Conservation (phyloP, 441 rosid species). For the Cnidoscolus chayamansa region DNA sequence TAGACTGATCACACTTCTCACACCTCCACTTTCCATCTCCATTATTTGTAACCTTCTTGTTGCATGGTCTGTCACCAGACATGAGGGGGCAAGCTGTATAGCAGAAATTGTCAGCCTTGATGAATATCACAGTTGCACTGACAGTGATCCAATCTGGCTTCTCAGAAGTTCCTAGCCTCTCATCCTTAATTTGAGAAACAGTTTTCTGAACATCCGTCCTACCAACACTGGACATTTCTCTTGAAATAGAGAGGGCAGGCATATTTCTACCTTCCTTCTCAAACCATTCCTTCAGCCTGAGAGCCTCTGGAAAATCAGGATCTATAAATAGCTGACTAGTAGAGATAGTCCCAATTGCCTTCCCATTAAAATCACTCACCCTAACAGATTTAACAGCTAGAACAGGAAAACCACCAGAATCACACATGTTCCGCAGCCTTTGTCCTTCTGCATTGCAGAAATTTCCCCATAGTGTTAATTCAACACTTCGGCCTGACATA, state of each 20-base stretch:
- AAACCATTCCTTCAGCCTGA: conserved; percentile 65
- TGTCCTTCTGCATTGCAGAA: conserved; percentile 73
- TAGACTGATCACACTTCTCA: conserved; percentile 64
- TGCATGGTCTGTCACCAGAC: conserved; percentile 75
- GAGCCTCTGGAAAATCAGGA: conserved; percentile 73
- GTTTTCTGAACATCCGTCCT: conserved; percentile 59
- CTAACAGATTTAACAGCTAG: conserved; percentile 75
- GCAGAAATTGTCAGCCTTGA: conserved; percentile 79
- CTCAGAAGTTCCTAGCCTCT: conserved; percentile 83
- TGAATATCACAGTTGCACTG: conserved; percentile 53
- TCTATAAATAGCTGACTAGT: conserved; percentile 67
- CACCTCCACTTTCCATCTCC: conserved; percentile 94
- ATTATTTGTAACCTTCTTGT: conserved; percentile 79
- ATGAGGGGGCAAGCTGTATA: conserved; percentile 86
- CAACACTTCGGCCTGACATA: conserved; percentile 77
- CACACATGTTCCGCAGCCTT: conserved; percentile 60
- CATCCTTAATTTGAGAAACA: conserved; percentile 80
- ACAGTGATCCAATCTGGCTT: conserved; percentile 91
- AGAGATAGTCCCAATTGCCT: conserved; percentile 70
- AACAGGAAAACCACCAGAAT: conserved; percentile 70
- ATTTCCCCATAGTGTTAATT: conserved; percentile 81
- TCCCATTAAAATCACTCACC: conserved; percentile 77
- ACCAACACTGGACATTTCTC: conserved; percentile 48
- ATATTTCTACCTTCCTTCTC: conserved; percentile 60
- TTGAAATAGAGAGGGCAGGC: conserved; percentile 66